Evolutionary conservation across 2,329 filamentous ascomycete genomes (phyloP).

Genomic region (Byssothecium circinans): DNA sequence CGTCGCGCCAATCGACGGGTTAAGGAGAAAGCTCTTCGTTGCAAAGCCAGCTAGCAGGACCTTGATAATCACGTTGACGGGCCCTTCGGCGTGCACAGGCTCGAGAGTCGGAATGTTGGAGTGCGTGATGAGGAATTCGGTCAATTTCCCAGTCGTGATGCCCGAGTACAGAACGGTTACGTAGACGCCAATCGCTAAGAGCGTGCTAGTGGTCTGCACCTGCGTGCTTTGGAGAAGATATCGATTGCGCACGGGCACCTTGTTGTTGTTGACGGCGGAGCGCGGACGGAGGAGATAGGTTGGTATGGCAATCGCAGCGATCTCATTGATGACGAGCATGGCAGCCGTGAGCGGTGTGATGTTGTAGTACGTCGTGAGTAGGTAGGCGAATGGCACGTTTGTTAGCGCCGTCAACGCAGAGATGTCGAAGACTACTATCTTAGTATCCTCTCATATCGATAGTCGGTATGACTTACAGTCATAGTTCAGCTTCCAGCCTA

Average conservation of each 20-base stretch:
- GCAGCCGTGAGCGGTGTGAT: constrained; percentile 64
- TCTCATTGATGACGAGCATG: constrained; percentile 66
- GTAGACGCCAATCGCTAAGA: constrained; percentile 74
- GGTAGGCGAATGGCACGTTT: constrained; percentile 73
- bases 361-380: constrained; percentile 77
- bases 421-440: constrained; percentile 43
- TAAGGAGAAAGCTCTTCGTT: constrained; percentile 76
- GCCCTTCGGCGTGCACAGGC: constrained; percentile 65
- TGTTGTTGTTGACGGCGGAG: constrained; percentile 64
- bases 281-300: constrained; percentile 73
- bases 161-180: constrained; percentile 70
- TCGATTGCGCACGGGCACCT: constrained; percentile 48
- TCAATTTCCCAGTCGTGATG: constrained; percentile 67
- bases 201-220: constrained; percentile 59
- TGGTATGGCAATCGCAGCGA: constrained; percentile 69
- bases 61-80: constrained; percentile 49
- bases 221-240: constrained; percentile 43
- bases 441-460: not conserved
- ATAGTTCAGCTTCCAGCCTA: constrained; percentile 74
- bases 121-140: constrained; percentile 70
- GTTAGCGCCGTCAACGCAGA: constrained; percentile 60
- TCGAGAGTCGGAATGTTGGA: constrained; percentile 73
- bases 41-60: constrained; percentile 72
- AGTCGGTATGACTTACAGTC: constrained; percentile 59
- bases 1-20: constrained; percentile 61